phyloP scores from a whole-genome alignment of 2,329 filamentous ascomycete genomes.

The Colletotrichum tanaceti region DNA sequence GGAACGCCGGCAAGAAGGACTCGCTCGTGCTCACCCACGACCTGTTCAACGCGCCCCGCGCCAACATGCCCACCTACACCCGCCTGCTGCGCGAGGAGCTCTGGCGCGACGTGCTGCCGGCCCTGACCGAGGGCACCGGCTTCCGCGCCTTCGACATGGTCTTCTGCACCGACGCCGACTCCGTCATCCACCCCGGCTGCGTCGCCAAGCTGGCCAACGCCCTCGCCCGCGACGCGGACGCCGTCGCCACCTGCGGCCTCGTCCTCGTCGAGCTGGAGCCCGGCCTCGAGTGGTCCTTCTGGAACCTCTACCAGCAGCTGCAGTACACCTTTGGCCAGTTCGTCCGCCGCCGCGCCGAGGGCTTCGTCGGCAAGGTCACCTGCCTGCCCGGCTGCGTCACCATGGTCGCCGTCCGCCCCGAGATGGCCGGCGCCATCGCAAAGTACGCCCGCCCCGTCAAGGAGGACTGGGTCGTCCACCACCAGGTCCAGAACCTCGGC shows the following conservation, averaged over 20 bases:
- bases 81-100: constrained; percentile 15
- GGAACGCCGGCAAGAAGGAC: constrained; percentile 24
- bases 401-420: constrained; percentile 15
- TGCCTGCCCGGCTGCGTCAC: constrained; percentile 17
- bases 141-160: constrained; percentile 25
- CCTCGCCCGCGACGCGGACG: constrained; percentile 12
- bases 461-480: constrained; percentile 10
- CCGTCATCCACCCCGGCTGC: constrained; percentile 22
- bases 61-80: constrained; percentile 16
- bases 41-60: constrained; percentile 19
- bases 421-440: constrained; percentile 16
- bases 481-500: constrained; percentile 20
- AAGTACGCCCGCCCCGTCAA: constrained; percentile 13
- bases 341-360: constrained; percentile 16
- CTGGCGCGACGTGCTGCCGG: constrained; percentile 2
- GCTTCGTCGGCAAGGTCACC: constrained; percentile 15
- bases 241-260: constrained; percentile 10
- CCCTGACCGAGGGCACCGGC: constrained; percentile 10
- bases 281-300: constrained; percentile 19
- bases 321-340: constrained; percentile 28
- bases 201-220: constrained; percentile 26
- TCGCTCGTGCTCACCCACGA: constrained; percentile 24
- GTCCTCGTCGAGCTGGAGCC: constrained; percentile 25
- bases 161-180: constrained; percentile 25
- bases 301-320: constrained; percentile 25